A percentile compares a stretch with the other conserved stretches of the same genome.
phyloP scores from a whole-genome alignment of 2,329 filamentous ascomycete genomes.

The Amauroascus verrucosus region DNA sequence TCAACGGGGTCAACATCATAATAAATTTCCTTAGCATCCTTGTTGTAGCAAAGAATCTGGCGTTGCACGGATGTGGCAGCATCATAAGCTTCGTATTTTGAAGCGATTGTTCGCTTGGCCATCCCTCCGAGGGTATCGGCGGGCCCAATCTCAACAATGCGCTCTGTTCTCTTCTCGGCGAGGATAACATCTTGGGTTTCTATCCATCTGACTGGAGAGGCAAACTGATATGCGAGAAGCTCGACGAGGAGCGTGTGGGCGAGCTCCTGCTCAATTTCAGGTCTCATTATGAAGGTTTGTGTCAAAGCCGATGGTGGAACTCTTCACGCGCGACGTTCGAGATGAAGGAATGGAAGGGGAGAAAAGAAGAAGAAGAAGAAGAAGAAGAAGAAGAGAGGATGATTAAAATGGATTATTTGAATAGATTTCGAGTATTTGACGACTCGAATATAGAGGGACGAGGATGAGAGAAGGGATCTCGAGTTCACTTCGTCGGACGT shows the following conservation, averaged over 20 bases:
- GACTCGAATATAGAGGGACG: no score
- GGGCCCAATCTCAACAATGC: conserved; percentile 94
- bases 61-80: conserved; percentile 91
- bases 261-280: conserved; percentile 98
- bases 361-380: background rate
- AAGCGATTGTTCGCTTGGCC: conserved; percentile 89
- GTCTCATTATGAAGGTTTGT: conserved; percentile 60
- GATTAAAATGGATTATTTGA: no score
- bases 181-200: conserved; percentile 99
- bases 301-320: background rate
- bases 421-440: no score
- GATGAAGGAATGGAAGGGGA: background rate
- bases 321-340: background rate
- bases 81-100: conserved; percentile 98
- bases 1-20: conserved; percentile 96
- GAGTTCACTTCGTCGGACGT: background rate
- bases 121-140: conserved; percentile 95
- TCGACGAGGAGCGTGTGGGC: conserved; percentile 96
- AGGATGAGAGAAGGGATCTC: background rate
- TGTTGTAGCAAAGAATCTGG: conserved; percentile 98
- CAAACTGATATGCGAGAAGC: conserved; percentile 98
- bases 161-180: conserved; percentile 87
- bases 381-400: no score
- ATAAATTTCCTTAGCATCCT: conserved; percentile 98
- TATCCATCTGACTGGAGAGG: conserved; percentile 98